Evolutionary conservation across 1,139 yeast genomes (phyloP), one percentile per base, ranked within the genome.

Genomic region (Lodderomyces theae): DNA sequence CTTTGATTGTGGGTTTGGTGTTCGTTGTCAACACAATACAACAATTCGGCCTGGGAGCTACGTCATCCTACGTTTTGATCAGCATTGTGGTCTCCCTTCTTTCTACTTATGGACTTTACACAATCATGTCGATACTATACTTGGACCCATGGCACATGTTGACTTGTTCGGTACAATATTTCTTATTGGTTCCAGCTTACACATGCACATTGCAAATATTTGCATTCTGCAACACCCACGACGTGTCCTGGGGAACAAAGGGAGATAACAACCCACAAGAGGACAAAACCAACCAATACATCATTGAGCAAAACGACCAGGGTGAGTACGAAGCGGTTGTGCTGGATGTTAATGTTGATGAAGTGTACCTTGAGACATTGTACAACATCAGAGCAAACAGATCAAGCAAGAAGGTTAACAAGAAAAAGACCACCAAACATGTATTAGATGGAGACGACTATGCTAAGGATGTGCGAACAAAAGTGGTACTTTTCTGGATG

Each of bases 211-310:
- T 89, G 47, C 97, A 89, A 62, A 87, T 89, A 43, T 89, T 87
- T 66, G 96, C 97, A 1, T 87, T 88, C 61, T 89, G 97, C 66
- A 89, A 89, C 58, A 88, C 96, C 4, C 96, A 89, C 64, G 97
- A 89, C 70, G 95, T 89, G 40, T 85, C 96, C 0, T 90, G 97
- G 97, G 97, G 97, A 63, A 90, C 97, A 0, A 89, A 89, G 59
- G 97, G 97, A 50, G 96, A 90, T 47, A 86, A 84, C 50, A 79
- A 80, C 49, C 85, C 82, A 37, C 73, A 80, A 12, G 80, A 80
- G 52, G 77, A 72, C 47, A 61, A 58, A 41, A 47, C 56, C 12
- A 70, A 71, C 42, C 74, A 68, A 46, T 72, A 72, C 47, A 67
- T 71, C 41, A 69, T 72, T 44, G 75, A 72, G 43, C 66, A 70